phyloP scores from a whole-genome alignment of 495 filamentous ascomycete genomes.

The Aspergillus taichungensis region DNA sequence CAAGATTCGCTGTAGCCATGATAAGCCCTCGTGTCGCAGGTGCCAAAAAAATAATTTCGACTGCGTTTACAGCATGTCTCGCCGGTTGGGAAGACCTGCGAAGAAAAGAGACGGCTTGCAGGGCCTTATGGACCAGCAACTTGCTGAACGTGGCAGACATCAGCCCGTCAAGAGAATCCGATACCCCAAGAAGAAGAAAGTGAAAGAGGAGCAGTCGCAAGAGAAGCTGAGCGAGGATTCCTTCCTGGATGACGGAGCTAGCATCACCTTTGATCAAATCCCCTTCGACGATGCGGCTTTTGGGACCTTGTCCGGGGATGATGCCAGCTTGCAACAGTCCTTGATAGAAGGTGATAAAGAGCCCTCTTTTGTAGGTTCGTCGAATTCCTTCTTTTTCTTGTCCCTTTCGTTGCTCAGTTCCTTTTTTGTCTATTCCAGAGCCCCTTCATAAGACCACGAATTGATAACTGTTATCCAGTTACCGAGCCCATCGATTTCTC shows the following conservation, averaged over 20 bases:
- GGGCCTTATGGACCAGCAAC: not conserved
- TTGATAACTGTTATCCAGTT: constrained; percentile 1
- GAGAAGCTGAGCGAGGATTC: not conserved
- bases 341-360: constrained; percentile 8
- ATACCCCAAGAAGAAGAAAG: constrained; percentile 8
- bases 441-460: not conserved
- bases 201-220: constrained; percentile 2
- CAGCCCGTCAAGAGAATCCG: constrained; percentile 9
- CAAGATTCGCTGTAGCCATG: constrained; percentile 43
- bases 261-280: not conserved
- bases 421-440: too few relatives aligned
- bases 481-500: constrained; percentile 17
- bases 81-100: constrained; percentile 34
- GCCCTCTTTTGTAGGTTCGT: constrained; percentile 5
- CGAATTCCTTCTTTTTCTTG: not conserved
- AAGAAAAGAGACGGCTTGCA: constrained; percentile 22
- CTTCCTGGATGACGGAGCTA: not conserved
- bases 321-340: constrained; percentile 1
- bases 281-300: constrained; percentile 2
- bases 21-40: constrained; percentile 35
- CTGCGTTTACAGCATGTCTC: constrained; percentile 39
- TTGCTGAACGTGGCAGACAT: not conserved
- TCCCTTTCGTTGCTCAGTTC: not conserved
- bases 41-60: constrained; percentile 35
- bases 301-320: constrained; percentile 3